A percentile compares a stretch with the other conserved stretches of the same genome.
These are phyloP conservation scores for Leccinum sublutescens DNA, from an alignment of 768 basidiomycete genomes.

Conservation along the genomic window DNA sequence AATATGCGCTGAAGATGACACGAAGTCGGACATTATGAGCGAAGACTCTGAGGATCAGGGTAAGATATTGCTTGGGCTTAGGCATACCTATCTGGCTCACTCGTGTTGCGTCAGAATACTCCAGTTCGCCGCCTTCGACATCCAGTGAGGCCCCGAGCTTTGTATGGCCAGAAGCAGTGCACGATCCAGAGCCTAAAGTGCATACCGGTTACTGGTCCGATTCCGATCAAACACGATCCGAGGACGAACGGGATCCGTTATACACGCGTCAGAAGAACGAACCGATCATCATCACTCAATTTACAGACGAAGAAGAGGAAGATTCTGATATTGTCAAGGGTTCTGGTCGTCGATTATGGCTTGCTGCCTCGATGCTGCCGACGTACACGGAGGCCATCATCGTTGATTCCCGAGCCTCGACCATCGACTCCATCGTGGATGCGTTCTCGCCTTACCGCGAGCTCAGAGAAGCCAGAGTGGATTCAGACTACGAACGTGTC, in stretches of 20 bases:
- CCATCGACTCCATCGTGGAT: conserved; percentile 42
- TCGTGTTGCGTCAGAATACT: conserved; percentile 1
- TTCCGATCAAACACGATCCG: conserved; percentile 14
- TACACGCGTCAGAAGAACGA: conserved; percentile 11
- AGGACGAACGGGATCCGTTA: conserved; percentile 22
- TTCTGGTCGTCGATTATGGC: conserved; percentile 25
- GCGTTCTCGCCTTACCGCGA: conserved; percentile 58
- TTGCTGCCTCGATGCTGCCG: conserved; percentile 40
- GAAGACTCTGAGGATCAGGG: conserved; percentile 16
- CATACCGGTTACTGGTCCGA: conserved; percentile 24
- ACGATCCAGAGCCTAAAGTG: conserved; percentile 10
- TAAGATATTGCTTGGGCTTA: neutral
- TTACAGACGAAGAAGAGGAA: conserved; percentile 17
- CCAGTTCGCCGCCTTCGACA: conserved; percentile 11
- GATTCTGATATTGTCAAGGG: neutral
- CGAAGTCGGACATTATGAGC: neutral
- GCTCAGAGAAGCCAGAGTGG: conserved; percentile 37
- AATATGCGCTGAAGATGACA: neutral
- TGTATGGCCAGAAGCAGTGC: conserved; percentile 12
- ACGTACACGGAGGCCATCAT: conserved; percentile 43
- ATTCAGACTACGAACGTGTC: conserved; percentile 52
- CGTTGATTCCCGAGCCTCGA: conserved; percentile 24
- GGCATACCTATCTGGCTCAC: neutral
- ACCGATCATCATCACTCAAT: conserved; percentile 20
- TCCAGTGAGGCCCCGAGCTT: conserved; percentile 7